These are phyloP conservation scores for Hericium coralloides DNA, from an alignment of 768 basidiomycete species.

Conservation along the genomic window DNA sequence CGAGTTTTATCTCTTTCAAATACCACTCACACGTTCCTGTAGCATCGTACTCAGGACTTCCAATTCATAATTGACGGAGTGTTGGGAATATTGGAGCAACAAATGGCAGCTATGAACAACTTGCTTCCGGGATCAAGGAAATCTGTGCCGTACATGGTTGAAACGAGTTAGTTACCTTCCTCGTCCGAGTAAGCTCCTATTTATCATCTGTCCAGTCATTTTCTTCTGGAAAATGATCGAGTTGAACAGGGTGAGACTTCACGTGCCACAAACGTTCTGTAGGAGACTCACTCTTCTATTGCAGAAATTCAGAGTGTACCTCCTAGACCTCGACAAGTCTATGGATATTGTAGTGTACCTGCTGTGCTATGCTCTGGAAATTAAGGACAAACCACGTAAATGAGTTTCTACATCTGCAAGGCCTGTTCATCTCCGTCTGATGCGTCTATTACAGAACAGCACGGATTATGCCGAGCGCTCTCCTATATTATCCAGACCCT, in stretches of 20 bases:
- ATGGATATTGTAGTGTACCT: conserved; percentile 74
- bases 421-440: not conserved
- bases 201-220: conserved; percentile 37
- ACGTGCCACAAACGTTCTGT: not conserved
- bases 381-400: conserved; percentile 87
- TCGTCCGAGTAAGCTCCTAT: not conserved
- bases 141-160: conserved; percentile 73
- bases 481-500: conserved; percentile 90
- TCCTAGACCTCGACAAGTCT: conserved; percentile 73
- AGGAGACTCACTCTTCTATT: not conserved
- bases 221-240: conserved; percentile 91
- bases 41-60: conserved; percentile 91
- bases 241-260: conserved; percentile 65
- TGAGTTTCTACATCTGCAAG: too few relatives aligned
- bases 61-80: conserved; percentile 75
- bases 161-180: conserved; percentile 49
- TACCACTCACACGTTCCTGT: not conserved
- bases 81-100: conserved; percentile 57
- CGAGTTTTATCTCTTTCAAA: not conserved
- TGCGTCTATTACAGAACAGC: conserved; percentile 52
- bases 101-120: conserved; percentile 64
- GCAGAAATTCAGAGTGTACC: conserved; percentile 82
- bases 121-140: conserved; percentile 81
- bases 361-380: conserved; percentile 73
- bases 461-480: conserved; percentile 80